Conservation (phyloP, 2,329 filamentous ascomycete genomes). For the Beauveria asiatica region DNA sequence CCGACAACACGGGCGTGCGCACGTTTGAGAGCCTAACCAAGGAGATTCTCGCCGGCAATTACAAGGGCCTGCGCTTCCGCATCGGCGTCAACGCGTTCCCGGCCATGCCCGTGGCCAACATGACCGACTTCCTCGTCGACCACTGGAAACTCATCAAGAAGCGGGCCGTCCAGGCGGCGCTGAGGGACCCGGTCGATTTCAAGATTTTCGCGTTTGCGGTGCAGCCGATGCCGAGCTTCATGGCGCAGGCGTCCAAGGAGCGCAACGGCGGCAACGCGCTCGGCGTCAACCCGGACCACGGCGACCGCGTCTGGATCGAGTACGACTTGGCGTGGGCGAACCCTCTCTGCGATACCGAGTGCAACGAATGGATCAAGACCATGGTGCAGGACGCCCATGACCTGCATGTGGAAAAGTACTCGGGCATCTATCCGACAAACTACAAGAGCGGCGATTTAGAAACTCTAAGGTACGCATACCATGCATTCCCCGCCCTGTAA, state of each 20-base stretch:
- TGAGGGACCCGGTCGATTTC: constrained; percentile 10
- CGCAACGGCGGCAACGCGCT: constrained; percentile 18
- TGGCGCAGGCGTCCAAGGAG: constrained; percentile 13
- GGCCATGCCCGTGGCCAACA: constrained; percentile 15
- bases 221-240: constrained; percentile 15
- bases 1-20: constrained; percentile 38
- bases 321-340: constrained; percentile 22
- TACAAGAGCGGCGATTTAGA: constrained; percentile 15
- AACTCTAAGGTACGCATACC: constrained; percentile 11
- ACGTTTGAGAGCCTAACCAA: constrained; percentile 34
- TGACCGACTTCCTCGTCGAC: constrained; percentile 15
- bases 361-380: constrained; percentile 10
- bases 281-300: constrained; percentile 16
- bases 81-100: constrained; percentile 17
- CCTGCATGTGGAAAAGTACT: constrained; percentile 12
- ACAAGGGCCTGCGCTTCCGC: constrained; percentile 14
- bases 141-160: constrained; percentile 10
- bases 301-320: constrained; percentile 24
- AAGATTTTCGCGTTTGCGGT: constrained; percentile 13
- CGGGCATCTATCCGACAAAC: constrained; percentile 16
- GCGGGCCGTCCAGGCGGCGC: neutral
- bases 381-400: constrained; percentile 12
- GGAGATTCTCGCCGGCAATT: constrained; percentile 11
- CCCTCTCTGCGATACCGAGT: constrained; percentile 14
- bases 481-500: no score